These are phyloP conservation scores for Fusarium albosuccineum DNA, from an alignment of 2,329 filamentous ascomycete genomes.

Conservation along the genomic window DNA sequence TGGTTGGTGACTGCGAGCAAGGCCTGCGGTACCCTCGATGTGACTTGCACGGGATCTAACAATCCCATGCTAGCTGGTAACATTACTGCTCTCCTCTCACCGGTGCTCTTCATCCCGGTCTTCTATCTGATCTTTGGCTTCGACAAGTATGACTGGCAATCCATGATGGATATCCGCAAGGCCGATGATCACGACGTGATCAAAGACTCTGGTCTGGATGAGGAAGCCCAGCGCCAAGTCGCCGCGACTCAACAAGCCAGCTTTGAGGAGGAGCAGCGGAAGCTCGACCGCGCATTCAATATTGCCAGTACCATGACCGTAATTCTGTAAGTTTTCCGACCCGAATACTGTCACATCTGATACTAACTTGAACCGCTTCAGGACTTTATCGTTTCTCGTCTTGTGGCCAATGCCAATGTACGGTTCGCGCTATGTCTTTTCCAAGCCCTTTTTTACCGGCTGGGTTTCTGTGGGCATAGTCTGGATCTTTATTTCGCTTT, in stretches of 20 bases:
- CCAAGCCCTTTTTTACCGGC: slow-evolving; percentile 75
- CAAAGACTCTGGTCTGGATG: slow-evolving; percentile 66
- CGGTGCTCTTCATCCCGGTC: slow-evolving; percentile 78
- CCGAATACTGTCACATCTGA: neutral
- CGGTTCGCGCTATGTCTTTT: slow-evolving; percentile 77
- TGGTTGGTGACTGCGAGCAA: slow-evolving; percentile 82
- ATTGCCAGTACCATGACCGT: slow-evolving; percentile 54
- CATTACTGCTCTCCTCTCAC: slow-evolving; percentile 82
- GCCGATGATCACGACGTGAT: slow-evolving; percentile 83
- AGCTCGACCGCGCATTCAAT: slow-evolving; percentile 65
- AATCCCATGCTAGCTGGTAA: slow-evolving; percentile 90
- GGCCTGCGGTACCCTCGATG: slow-evolving; percentile 75
- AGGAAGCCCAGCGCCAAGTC: slow-evolving; percentile 42
- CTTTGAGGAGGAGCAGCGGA: slow-evolving; percentile 60
- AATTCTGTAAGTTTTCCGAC: slow-evolving; percentile 40
- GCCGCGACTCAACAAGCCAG: slow-evolving; percentile 44
- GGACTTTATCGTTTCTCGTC: slow-evolving; percentile 64
- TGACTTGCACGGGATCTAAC: slow-evolving; percentile 82
- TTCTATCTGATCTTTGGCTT: slow-evolving; percentile 70
- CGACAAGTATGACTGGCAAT: slow-evolving; percentile 87
- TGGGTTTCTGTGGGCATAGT: slow-evolving; percentile 78
- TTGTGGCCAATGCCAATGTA: slow-evolving; percentile 92
- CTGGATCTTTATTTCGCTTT: slow-evolving; percentile 78
- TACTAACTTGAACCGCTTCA: slow-evolving; percentile 15
- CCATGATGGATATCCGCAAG: slow-evolving; percentile 82